Base-by-base conservation (phyloP, 192 early-diverging fungal genomes). In the Umbelopsis sp. region DNA sequence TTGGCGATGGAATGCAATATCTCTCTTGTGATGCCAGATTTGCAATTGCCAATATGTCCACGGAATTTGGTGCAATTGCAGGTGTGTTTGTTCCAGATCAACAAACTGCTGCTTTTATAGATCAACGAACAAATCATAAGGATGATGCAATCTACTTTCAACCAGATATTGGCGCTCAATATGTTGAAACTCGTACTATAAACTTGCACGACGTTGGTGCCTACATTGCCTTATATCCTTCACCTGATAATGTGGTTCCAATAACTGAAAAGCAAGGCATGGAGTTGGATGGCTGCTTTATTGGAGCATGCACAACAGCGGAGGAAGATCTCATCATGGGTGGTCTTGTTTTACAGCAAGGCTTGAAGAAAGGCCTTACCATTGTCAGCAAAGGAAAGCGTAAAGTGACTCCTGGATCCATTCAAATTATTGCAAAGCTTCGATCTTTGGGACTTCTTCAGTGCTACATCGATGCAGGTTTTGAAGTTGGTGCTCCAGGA, bases 21-120 rank as follows among this genome's bases (percentile, higher is more conserved):
- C 85, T 93, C 82, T 90, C 89, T 66, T 92, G 91, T 80, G 91
- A 94, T 80, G 91, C 90, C 32, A 86, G 92, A 52, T 92, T 94
- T 74, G 91, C 91, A 25, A 86, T 91, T 73, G 82, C 91, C 75
- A 92, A 92, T 84, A 94, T 94, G 91, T 85, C 90, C 71, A 93
- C 92, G 66, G 92, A 93, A 79, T 93, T 93, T 86, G 92, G 92
- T 68, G 92, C 89, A 66, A 93, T 93, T 80, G 92, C 92, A 56
- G 92, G 92, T 52, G 92, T 93, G 70, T 94, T 88, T 78, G 91
- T 88, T 78, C 87, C 86, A 36, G 89, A 92, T 69, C 86, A 89
- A 83, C 84, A 84, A 71, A 94, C 90, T 16, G 90, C 92, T 20
- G 85, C 89, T 3, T 94, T 84, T 69, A 82, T 92, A 74, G 80